Evolutionary conservation across 108 stramenopile genomes (phyloP).

Genomic region (Discostella pseudostelligera): DNA sequence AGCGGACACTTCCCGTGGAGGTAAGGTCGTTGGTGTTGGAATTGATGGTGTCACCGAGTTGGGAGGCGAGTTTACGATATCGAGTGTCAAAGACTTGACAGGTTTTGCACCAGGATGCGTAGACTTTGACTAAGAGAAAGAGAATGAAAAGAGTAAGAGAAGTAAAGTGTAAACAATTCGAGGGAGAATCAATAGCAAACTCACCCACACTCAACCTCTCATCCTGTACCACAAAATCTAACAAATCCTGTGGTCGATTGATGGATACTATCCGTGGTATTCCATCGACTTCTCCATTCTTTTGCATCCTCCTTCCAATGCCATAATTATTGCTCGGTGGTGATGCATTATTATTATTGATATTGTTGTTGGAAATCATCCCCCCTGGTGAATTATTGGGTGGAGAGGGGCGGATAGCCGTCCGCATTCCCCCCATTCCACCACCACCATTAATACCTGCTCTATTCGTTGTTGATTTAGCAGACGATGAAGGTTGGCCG

Average conservation of each 20-base stretch:
- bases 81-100: slow-evolving; percentile 42
- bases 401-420: slow-evolving; percentile 18
- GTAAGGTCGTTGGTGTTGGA: not conserved
- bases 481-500: slow-evolving; percentile 3
- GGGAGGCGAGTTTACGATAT: slow-evolving; percentile 43
- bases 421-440: slow-evolving; percentile 10
- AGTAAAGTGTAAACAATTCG: not conserved
- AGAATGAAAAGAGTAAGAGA: not conserved
- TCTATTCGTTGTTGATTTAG: not conserved
- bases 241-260: slow-evolving; percentile 44
- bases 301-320: slow-evolving; percentile 1
- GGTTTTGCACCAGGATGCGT: slow-evolving; percentile 53
- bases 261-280: slow-evolving; percentile 24
- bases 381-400: not conserved
- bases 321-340: not conserved
- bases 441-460: not conserved
- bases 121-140: slow-evolving; percentile 37
- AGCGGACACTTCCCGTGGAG: slow-evolving; percentile 31
- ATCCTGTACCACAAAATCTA: slow-evolving; percentile 50
- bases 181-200: slow-evolving; percentile 4
- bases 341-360: not conserved
- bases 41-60: slow-evolving; percentile 37
- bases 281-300: not conserved
- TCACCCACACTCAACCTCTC: slow-evolving; percentile 44
- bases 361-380: not conserved